phyloP scores from a whole-genome alignment of 768 basidiomycete species.

The Cystobasidium ongulense region DNA sequence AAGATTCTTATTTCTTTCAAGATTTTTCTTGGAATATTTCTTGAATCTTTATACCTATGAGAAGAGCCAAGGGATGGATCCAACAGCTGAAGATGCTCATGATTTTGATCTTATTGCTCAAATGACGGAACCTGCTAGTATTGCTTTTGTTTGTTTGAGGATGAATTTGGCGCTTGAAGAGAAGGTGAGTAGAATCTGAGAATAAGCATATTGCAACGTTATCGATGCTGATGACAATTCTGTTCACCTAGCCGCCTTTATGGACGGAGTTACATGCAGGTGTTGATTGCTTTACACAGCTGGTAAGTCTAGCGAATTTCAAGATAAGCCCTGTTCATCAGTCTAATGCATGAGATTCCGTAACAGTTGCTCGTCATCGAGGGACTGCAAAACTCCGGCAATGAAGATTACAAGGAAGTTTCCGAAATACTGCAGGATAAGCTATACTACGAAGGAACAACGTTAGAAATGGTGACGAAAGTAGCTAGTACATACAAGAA shows the following conservation, averaged over 20 bases:
- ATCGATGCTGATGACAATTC: too few relatives aligned
- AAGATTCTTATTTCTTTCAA: constrained; percentile 72
- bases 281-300: constrained; percentile 84
- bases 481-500: constrained; percentile 69
- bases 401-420: constrained; percentile 59
- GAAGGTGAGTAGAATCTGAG: constrained; percentile 54
- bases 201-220: too few relatives aligned
- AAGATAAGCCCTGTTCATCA: background rate
- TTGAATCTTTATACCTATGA: constrained; percentile 54
- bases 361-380: constrained; percentile 72
- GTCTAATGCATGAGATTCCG: background rate
- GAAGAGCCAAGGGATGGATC: constrained; percentile 32
- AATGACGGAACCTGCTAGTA: constrained; percentile 76
- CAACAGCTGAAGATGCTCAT: constrained; percentile 40
- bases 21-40: constrained; percentile 91
- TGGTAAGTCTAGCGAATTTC: constrained; percentile 47
- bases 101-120: constrained; percentile 58
- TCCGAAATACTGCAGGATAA: constrained; percentile 77
- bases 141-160: constrained; percentile 78
- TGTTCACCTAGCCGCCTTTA: constrained; percentile 62
- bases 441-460: constrained; percentile 88
- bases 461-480: constrained; percentile 76
- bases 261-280: constrained; percentile 94
- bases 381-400: constrained; percentile 57
- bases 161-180: constrained; percentile 86